phyloP scores from a whole-genome alignment of 768 basidiomycete species.

The Kwoniella dendrophila region DNA sequence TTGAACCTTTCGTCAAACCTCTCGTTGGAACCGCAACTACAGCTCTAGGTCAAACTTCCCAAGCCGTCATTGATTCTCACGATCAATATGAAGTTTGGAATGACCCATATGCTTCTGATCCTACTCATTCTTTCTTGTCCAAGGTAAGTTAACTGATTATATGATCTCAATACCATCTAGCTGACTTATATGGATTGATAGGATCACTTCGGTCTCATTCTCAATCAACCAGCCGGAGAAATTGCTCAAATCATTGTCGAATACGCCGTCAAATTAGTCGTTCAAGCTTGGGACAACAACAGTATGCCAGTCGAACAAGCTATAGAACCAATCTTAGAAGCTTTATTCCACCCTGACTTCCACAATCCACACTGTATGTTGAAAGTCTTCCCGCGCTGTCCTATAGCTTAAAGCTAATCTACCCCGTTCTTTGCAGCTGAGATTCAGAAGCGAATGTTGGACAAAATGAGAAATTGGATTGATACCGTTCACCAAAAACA shows the following conservation, averaged over 20 bases:
- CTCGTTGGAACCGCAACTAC: conserved; percentile 70
- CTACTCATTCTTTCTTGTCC: conserved; percentile 65
- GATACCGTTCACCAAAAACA: conserved; percentile 37
- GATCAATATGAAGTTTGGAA: conserved; percentile 90
- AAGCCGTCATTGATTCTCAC: conserved; percentile 74
- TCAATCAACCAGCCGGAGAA: conserved; percentile 76
- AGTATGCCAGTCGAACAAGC: conserved; percentile 43
- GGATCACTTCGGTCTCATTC: conserved; percentile 72
- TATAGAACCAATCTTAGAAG: conserved; percentile 50
- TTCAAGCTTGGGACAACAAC: conserved; percentile 78
- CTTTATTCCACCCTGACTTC: conserved; percentile 55
- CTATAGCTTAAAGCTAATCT: neutral
- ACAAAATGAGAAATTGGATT: conserved; percentile 45
- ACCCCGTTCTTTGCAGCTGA: conserved; percentile 26
- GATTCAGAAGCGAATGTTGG: conserved; percentile 51
- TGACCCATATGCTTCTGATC: conserved; percentile 75
- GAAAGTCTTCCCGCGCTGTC: neutral
- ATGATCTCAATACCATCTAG: neutral
- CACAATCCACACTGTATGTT: conserved; percentile 41
- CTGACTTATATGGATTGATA: conserved; percentile 35
- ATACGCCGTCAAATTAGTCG: conserved; percentile 68
- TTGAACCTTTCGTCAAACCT: conserved; percentile 83
- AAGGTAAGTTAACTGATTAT: conserved; percentile 59
- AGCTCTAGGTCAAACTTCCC: conserved; percentile 67
- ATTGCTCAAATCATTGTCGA: conserved; percentile 70